These are phyloP conservation scores for Dothidotthia symphoricarpi DNA, from an alignment of 2,329 filamentous ascomycete species.

Conservation along the genomic window DNA sequence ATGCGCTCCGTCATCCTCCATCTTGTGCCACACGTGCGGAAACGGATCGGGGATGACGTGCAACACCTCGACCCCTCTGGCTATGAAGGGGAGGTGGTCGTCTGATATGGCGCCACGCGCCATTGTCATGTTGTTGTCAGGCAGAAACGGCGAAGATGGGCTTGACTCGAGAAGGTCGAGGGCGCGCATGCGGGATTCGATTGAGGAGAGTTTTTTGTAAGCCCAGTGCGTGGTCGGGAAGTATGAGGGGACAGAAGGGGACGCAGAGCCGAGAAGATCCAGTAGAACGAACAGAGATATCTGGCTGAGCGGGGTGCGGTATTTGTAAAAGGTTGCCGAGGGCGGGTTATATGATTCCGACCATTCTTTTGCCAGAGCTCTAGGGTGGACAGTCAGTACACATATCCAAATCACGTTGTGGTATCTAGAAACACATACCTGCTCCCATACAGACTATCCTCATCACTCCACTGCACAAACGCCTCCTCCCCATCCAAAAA, in stretches of 20 bases:
- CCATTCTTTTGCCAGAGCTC: constrained; percentile 77
- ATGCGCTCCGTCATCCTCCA: constrained; percentile 79
- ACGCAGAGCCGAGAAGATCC: constrained; percentile 73
- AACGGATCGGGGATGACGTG: constrained; percentile 87
- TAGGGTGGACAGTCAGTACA: constrained; percentile 11
- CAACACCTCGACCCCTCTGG: constrained; percentile 78
- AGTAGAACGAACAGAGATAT: constrained; percentile 91
- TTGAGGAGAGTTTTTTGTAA: constrained; percentile 69
- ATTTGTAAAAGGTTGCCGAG: constrained; percentile 61
- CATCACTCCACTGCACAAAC: constrained; percentile 74
- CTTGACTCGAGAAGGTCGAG: constrained; percentile 64
- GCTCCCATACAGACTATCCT: constrained; percentile 85
- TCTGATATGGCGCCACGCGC: constrained; percentile 62
- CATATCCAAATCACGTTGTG: background rate
- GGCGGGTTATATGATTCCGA: constrained; percentile 67
- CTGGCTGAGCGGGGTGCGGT: constrained; percentile 69
- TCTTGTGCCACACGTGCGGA: constrained; percentile 80
- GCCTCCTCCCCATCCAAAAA: constrained; percentile 94
- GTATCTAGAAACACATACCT: constrained; percentile 60
- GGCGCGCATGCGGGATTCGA: constrained; percentile 72
- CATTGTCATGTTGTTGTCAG: constrained; percentile 42
- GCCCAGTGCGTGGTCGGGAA: constrained; percentile 93
- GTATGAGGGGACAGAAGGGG: constrained; percentile 76
- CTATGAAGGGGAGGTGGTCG: constrained; percentile 90
- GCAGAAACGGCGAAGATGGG: constrained; percentile 51